Evolutionary conservation across 768 basidiomycete species (phyloP).

Genomic region (Agrocybe praecox): DNA sequence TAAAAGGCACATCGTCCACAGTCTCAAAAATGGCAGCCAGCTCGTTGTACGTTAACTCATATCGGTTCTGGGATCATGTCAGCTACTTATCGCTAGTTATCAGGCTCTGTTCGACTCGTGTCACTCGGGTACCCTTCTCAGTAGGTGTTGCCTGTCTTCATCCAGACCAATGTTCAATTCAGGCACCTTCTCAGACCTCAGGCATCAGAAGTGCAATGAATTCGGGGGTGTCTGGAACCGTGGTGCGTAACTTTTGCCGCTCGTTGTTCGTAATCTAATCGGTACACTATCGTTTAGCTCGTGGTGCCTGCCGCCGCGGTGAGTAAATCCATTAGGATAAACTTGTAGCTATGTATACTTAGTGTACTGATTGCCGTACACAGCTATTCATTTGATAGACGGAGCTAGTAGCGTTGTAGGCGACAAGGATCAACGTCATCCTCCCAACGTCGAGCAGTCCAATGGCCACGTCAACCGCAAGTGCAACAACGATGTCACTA

Average conservation of each 20-base stretch:
- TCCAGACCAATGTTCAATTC: not conserved
- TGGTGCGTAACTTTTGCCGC: not conserved
- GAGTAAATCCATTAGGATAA: not conserved
- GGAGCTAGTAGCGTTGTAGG: no score
- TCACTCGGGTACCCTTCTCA: constrained; percentile 13
- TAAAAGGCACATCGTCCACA: constrained; percentile 4
- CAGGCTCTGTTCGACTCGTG: constrained; percentile 14
- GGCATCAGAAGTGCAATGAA: constrained; percentile 14
- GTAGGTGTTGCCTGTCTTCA: not conserved
- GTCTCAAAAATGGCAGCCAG: constrained; percentile 1
- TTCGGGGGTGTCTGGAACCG: constrained; percentile 6
- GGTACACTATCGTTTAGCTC: not conserved
- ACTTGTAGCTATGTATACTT: not conserved
- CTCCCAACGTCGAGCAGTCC: no score
- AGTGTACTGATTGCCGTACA: not conserved
- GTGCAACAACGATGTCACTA: not conserved
- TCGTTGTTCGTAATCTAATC: not conserved
- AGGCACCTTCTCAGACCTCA: constrained; percentile 6
- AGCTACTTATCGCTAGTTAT: not conserved
- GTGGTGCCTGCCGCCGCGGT: not conserved
- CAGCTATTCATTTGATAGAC: not conserved
- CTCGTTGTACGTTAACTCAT: constrained; percentile 1
- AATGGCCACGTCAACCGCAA: no score
- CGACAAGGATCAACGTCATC: no score
- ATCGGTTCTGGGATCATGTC: not conserved